Evolutionary conservation across 352 stramenopile species (phyloP), one percentile per base, ranked within the genome.

Genomic region (Globisporangium camurandrum): DNA sequence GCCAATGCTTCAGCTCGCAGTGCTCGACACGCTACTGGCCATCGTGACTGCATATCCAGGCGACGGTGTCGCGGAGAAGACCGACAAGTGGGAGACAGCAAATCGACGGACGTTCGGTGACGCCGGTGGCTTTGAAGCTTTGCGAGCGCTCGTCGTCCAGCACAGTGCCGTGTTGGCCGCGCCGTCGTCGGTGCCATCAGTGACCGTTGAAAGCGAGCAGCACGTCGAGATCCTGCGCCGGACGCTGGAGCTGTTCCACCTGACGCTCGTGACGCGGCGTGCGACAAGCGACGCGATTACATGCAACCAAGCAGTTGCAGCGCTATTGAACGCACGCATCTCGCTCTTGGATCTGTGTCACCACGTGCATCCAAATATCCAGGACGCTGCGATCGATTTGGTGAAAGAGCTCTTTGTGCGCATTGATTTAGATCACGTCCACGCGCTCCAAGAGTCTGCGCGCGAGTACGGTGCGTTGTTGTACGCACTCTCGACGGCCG

Each of bases 61-160:
- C 23, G 34, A 49, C 10, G 80, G 91, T 5, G 46, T 48, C 1
- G 71, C 57, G 1, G 77, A 92, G 49, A 88, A 84, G 37, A 66
- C 63, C 0, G 75, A 93, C 23, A 80, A 85, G 41, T 84, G 77
- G 51, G 79, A 93, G 40, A 71, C 64, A 5, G 69, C 71, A n/a
- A 91, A 90, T 51, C 65, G 72, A n/a, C 64, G 73, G 4, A 86
- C 86, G 46, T 91, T 93, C 61, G 71, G 65, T 9, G 79, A 91
- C 16, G 60, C 72, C 34, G 77, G 77, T 23, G 82, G 82, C 2
- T 93, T 67, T 43, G 75, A 89, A 12, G 69, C 88, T 36, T 50
- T 93, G 11, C 67, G 71, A 2, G 79, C 76, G 38, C 55, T 91
- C 19, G 37, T 90, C 40, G 66, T 84, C n/a, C 72, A 88, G 34